Percentiles rank a stretch among this genome's conserved stretches.
Conservation (phyloP, 805 yeast genomes). For the Pichia californica region DNA sequence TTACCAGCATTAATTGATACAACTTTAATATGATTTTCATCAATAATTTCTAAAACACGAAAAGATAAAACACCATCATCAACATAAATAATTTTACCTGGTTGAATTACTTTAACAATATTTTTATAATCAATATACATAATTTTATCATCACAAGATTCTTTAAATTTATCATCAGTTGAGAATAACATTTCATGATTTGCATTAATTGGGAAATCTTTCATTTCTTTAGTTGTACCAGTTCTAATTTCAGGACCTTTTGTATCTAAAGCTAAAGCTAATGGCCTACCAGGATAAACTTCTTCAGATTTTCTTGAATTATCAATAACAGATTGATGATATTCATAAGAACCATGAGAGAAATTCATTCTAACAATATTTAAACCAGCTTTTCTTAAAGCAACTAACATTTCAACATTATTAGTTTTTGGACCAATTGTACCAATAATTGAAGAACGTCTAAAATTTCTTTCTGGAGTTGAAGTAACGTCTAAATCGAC, state of each 20-base stretch:
- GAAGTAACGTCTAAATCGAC: slow-evolving; percentile 64
- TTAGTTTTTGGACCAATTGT: slow-evolving; percentile 99
- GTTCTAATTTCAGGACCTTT: slow-evolving; percentile 99
- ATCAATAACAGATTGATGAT: slow-evolving; percentile 95
- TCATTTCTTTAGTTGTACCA: slow-evolving; percentile 78
- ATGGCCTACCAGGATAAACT: slow-evolving; percentile 88
- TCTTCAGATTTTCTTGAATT: slow-evolving; percentile 93
- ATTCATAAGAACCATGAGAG: slow-evolving; percentile 96
- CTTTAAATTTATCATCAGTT: slow-evolving; percentile 77
- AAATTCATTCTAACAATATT: slow-evolving; percentile 99
- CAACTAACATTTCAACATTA: slow-evolving; percentile 73
- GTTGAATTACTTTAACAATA: slow-evolving; percentile 87
- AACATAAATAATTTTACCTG: slow-evolving; percentile 86
- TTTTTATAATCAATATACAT: slow-evolving; percentile 94
- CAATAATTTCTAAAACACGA: slow-evolving; percentile 79
- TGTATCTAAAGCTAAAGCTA: slow-evolving; percentile 97
- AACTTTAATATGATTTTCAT: slow-evolving; percentile 77
- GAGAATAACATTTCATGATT: slow-evolving; percentile 90
- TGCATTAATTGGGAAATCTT: slow-evolving; percentile 77
- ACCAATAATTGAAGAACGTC: slow-evolving; percentile 96
- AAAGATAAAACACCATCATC: slow-evolving; percentile 98
- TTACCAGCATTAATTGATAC: slow-evolving; percentile 90
- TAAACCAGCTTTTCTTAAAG: slow-evolving; percentile 93
- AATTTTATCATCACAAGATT: slow-evolving; percentile 64
- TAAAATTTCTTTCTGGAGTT: slow-evolving; percentile 70